phyloP scores from a whole-genome alignment of 345 rosid genomes.

The Ceriops decandra region DNA sequence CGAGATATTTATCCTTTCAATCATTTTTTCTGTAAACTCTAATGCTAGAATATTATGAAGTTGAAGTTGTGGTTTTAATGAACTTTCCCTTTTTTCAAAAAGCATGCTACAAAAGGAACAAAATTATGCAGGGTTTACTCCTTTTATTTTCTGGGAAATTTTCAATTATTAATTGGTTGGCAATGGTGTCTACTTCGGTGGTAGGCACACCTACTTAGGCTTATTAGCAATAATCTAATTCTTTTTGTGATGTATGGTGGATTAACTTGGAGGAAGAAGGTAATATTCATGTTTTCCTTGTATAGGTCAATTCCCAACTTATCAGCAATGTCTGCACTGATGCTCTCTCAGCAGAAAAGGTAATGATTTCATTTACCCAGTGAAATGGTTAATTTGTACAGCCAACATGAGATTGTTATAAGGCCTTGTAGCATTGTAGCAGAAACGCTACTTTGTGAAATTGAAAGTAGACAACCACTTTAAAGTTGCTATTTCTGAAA shows the following conservation, averaged over 20 bases:
- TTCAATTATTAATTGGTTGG: too few relatives aligned
- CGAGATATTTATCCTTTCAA: not conserved
- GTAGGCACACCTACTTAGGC: not conserved
- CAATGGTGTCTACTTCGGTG: not conserved
- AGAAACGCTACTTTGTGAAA: not conserved
- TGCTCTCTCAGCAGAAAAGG: constrained; percentile 99
- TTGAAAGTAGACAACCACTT: too few relatives aligned
- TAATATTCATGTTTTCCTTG: not conserved
- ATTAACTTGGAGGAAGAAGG: constrained; percentile 2
- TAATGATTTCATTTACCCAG: constrained; percentile 15
- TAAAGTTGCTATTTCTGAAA: not conserved
- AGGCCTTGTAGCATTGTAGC: not conserved
- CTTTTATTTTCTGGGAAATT: too few relatives aligned
- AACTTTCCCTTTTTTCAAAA: too few relatives aligned
- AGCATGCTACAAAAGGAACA: too few relatives aligned
- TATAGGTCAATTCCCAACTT: constrained; percentile 96
- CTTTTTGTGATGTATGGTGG: not conserved
- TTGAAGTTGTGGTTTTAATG: too few relatives aligned
- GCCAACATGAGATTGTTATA: not conserved
- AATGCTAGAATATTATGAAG: not conserved
- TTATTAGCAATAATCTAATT: not conserved
- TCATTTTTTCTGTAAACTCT: not conserved
- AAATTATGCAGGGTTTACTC: too few relatives aligned
- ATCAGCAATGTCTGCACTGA: constrained; percentile 97
- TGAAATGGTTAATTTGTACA: not conserved